Evolutionary conservation across 2,329 filamentous ascomycete genomes (phyloP).

Genomic region (Cercospora janseana): DNA sequence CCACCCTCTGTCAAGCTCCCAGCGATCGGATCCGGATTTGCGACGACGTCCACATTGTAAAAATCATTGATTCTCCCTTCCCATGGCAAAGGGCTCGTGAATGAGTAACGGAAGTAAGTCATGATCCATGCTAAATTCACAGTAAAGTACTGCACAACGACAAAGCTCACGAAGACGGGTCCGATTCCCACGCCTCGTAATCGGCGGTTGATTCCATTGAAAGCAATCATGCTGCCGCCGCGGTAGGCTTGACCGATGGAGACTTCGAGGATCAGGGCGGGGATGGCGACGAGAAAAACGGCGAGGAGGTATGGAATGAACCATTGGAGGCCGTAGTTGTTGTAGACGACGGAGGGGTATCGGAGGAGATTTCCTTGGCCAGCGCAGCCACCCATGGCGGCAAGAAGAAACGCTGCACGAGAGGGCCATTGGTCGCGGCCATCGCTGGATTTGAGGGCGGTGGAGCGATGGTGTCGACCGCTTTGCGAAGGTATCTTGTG

Average conservation of each 20-base stretch:
- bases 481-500: slow-evolving; percentile 10
- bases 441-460: slow-evolving; percentile 36
- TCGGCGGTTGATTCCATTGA: slow-evolving; percentile 51
- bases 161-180: slow-evolving; percentile 53
- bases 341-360: slow-evolving; percentile 60
- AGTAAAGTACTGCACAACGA: slow-evolving; percentile 59
- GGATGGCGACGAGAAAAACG: slow-evolving; percentile 58
- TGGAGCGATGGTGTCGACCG: slow-evolving; percentile 15
- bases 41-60: slow-evolving; percentile 52
- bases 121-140: slow-evolving; percentile 60
- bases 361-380: slow-evolving; percentile 59
- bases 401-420: slow-evolving; percentile 55
- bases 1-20: slow-evolving; percentile 40
- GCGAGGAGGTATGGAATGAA: slow-evolving; percentile 60
- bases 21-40: slow-evolving; percentile 46
- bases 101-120: slow-evolving; percentile 58
- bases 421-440: slow-evolving; percentile 57
- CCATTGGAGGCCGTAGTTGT: slow-evolving; percentile 61
- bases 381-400: slow-evolving; percentile 58
- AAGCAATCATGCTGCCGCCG: slow-evolving; percentile 26
- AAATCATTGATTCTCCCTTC: slow-evolving; percentile 52
- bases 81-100: slow-evolving; percentile 57
- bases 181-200: slow-evolving; percentile 56
- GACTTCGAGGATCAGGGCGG: slow-evolving; percentile 57
- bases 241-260: slow-evolving; percentile 54